These are phyloP conservation scores for Knufia petricola DNA, from an alignment of 2,329 filamentous ascomycete species.

Conservation along the genomic window DNA sequence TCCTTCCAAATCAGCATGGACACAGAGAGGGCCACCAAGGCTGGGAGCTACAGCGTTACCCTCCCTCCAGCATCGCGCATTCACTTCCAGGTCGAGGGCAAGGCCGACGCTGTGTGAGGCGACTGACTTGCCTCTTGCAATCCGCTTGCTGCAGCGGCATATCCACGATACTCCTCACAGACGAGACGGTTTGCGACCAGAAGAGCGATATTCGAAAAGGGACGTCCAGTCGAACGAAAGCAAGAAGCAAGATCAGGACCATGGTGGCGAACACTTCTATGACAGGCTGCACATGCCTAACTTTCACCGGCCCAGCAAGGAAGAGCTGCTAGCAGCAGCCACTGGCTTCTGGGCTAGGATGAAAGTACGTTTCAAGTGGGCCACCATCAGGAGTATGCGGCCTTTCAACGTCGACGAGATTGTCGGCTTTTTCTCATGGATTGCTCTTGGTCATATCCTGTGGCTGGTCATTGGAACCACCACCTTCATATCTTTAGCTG, in stretches of 20 bases:
- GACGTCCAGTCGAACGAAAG: constrained; percentile 14
- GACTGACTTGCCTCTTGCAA: background rate
- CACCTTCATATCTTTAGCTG: constrained; percentile 87
- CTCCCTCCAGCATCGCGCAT: background rate
- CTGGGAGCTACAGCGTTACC: background rate
- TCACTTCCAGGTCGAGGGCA: background rate
- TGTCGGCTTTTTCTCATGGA: constrained; percentile 90
- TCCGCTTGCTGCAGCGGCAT: background rate
- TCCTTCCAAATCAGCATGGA: background rate
- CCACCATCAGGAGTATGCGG: constrained; percentile 83
- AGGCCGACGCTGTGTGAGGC: background rate
- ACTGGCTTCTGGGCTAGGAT: constrained; percentile 87
- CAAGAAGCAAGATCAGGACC: constrained; percentile 15
- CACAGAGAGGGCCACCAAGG: background rate
- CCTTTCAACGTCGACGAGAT: constrained; percentile 97
- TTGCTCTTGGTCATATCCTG: constrained; percentile 81
- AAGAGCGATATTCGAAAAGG: constrained; percentile 26
- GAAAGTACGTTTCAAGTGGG: constrained; percentile 93
- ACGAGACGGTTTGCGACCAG: constrained; percentile 25
- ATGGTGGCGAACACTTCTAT: constrained; percentile 39
- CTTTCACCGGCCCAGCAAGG: constrained; percentile 74
- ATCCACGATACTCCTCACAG: background rate
- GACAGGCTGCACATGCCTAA: constrained; percentile 63
- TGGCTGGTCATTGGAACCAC: constrained; percentile 97
- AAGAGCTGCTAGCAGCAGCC: constrained; percentile 82